Evolutionary conservation across 108 stramenopile genomes (phyloP).

Genomic region (Pelagomonas calceolata): DNA sequence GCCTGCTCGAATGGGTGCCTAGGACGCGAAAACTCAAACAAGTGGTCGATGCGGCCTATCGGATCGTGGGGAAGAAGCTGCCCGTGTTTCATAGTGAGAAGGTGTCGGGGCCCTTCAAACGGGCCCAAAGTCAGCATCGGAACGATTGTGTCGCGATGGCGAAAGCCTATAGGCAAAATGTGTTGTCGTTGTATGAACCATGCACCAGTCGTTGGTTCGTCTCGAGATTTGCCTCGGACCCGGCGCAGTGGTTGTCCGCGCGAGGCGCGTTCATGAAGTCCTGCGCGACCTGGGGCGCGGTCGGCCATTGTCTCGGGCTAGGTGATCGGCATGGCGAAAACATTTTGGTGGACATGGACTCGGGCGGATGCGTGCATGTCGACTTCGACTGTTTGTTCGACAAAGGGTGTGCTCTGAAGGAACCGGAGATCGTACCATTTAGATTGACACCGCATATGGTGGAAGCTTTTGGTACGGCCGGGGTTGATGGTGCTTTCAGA

Average conservation of each 20-base stretch:
- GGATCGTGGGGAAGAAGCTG: neutral
- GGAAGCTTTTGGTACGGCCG: slow-evolving; percentile 83
- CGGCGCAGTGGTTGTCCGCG: slow-evolving; percentile 93
- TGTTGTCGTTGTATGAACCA: neutral
- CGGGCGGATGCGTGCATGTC: slow-evolving; percentile 93
- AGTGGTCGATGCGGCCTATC: slow-evolving; percentile 54
- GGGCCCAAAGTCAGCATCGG: neutral
- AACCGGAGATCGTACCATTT: slow-evolving; percentile 96
- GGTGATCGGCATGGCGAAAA: slow-evolving; percentile 98
- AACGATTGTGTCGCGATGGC: neutral
- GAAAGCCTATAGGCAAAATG: neutral
- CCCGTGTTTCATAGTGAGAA: neutral
- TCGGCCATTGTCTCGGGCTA: slow-evolving; percentile 92
- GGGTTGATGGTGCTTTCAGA: slow-evolving; percentile 75
- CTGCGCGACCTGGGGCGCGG: slow-evolving; percentile 80
- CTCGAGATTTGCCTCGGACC: slow-evolving; percentile 51
- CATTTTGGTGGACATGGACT: slow-evolving; percentile 81
- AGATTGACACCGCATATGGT: slow-evolving; percentile 95
- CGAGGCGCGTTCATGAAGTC: slow-evolving; percentile 77
- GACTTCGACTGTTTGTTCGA: slow-evolving; percentile 98
- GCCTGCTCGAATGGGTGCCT: slow-evolving; percentile 95
- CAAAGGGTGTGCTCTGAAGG: slow-evolving; percentile 75
- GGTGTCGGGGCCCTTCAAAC: neutral
- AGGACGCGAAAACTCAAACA: slow-evolving; percentile 70
- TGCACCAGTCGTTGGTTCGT: neutral